Evolutionary conservation across 257 asterid genomes (phyloP), one percentile per base, ranked within the genome.

Genomic region (Leptodermis oblonga): DNA sequence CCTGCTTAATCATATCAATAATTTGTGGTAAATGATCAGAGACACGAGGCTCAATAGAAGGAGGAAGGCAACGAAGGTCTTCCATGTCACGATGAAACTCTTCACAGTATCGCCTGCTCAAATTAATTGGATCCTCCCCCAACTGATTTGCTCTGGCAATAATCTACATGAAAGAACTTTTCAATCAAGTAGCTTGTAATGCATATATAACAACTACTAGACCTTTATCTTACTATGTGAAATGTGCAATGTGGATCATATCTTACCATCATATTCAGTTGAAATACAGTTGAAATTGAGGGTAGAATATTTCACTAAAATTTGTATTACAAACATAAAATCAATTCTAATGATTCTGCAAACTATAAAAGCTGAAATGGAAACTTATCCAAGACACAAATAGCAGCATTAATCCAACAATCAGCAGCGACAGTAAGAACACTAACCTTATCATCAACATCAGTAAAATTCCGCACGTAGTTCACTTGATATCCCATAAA

Each of bases 391-490:
- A 13, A 53, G 5, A 20, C 20, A 20, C 15, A 12, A 65, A 54
- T 4, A 52, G 15, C 14, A 28, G 36, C 12, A 4, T 23, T 1
- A 39, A 30, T 22, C 39, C 30, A 54, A 22, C 30, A 6, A 22
- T 12, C 25, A 34, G 5, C 25, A 46, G 36, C 22, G 1, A 28
- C 7, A 36, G 36, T 10, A 74, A 68, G 72, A 49, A 42, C 25
- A 67, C 91, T 68, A 73, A 85, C 97, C 92, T 93, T 93, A 78
- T 92, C 98, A 88, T 92, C 98, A 62, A 92, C 96, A 82, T 92
- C 97, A 4, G 98, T 92, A 86, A 92, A 90, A 78, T 92, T 92
- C 73, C 98, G 97, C 62, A 92, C 89, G 65, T 92, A 92, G 75
- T 87, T 92, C 78, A 90, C 92, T 73, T 92, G 95, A 76, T 88